Conservation (phyloP, 2,329 filamentous ascomycete species). For the Epichloe typhina region DNA sequence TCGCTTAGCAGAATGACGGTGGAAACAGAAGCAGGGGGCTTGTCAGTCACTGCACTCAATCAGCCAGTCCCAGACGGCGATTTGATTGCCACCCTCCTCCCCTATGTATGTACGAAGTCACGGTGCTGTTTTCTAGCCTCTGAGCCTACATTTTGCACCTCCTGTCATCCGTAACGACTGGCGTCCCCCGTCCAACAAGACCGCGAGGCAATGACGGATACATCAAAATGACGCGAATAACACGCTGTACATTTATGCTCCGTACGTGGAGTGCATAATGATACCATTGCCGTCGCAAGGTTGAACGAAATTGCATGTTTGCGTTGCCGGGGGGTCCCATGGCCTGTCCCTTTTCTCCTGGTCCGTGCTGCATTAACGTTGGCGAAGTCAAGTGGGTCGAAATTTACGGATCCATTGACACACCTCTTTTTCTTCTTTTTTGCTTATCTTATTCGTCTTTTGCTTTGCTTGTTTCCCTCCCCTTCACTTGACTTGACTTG, state of each 20-base stretch:
- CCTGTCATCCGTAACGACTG: not conserved
- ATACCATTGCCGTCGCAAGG: too few relatives aligned
- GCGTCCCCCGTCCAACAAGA: not conserved
- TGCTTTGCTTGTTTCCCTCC: not conserved
- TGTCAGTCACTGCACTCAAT: too few relatives aligned
- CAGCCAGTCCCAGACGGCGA: too few relatives aligned
- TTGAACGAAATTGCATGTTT: conserved; percentile 2
- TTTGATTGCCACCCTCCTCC: too few relatives aligned
- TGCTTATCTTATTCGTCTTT: too few relatives aligned
- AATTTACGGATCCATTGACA: conserved; percentile 11
- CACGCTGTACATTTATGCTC: too few relatives aligned
- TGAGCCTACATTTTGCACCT: not conserved
- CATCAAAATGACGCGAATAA: not conserved
- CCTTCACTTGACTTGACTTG: not conserved
- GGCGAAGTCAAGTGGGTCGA: conserved; percentile 13
- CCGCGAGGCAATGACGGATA: not conserved
- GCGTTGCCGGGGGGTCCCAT: conserved; percentile 1
- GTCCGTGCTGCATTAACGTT: conserved; percentile 5
- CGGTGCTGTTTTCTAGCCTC: not conserved
- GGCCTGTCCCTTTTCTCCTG: not conserved
- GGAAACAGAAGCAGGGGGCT: too few relatives aligned
- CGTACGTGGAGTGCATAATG: too few relatives aligned
- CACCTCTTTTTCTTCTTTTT: not conserved
- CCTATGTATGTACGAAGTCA: too few relatives aligned
- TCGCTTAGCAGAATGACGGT: too few relatives aligned